Evolutionary conservation across 257 asterid genomes (phyloP).

Genomic region (Solanum chmielewskii): DNA sequence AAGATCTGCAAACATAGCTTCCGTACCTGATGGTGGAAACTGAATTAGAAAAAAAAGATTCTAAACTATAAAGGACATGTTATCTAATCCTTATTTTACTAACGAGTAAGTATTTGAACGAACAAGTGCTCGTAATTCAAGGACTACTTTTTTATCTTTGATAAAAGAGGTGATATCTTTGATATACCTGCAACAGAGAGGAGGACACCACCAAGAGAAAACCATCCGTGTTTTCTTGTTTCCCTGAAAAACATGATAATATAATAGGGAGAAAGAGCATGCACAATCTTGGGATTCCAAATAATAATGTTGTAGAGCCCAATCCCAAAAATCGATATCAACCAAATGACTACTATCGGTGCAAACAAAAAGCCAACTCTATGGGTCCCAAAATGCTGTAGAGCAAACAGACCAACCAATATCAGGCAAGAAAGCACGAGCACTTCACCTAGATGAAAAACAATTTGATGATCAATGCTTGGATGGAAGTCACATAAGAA

Average conservation of each 20-base stretch:
- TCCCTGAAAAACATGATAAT: slow-evolving; percentile 25
- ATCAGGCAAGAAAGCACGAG: neutral
- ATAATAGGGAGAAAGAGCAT: slow-evolving; percentile 31
- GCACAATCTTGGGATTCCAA: slow-evolving; percentile 25
- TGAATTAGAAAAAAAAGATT: neutral
- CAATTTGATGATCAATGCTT: neutral
- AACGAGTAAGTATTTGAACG: neutral
- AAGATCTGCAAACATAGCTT: slow-evolving; percentile 53
- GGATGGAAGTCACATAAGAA: neutral
- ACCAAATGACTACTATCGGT: slow-evolving; percentile 26
- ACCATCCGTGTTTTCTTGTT: slow-evolving; percentile 23
- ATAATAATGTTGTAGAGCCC: slow-evolving; percentile 23
- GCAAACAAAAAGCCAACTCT: slow-evolving; percentile 28
- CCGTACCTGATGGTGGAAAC: slow-evolving; percentile 24
- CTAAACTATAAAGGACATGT: neutral
- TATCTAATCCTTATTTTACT: neutral
- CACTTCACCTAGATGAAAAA: neutral
- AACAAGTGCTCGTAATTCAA: neutral
- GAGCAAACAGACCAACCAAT: slow-evolving; percentile 18
- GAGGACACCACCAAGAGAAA: slow-evolving; percentile 29
- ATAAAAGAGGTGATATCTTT: neutral
- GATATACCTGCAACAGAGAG: slow-evolving; percentile 28
- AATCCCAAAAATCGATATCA: slow-evolving; percentile 21
- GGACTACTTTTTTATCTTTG: neutral
- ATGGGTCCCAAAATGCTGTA: slow-evolving; percentile 33